Evolutionary conservation across 2,329 filamentous ascomycete genomes (phyloP).

Genomic region (Tetracladium maxilliforme): DNA sequence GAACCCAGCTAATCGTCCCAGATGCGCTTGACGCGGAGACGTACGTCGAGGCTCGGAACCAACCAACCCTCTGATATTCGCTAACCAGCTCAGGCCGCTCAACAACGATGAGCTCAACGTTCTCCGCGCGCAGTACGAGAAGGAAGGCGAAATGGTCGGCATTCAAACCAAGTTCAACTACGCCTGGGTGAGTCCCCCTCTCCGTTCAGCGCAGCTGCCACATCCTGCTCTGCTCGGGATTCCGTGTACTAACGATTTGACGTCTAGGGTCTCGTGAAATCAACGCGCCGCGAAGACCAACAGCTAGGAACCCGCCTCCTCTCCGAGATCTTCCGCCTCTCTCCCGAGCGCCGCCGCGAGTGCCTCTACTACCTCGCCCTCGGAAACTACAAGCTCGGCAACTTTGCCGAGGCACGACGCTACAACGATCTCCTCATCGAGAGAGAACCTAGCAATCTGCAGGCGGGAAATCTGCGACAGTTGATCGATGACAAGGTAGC

Average conservation of each 20-base stretch:
- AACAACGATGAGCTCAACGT: constrained; percentile 88
- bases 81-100: constrained; percentile 48
- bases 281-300: constrained; percentile 67
- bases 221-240: constrained; percentile 1
- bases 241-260: not conserved
- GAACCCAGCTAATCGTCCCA: constrained; percentile 33
- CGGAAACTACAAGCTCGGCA: constrained; percentile 95
- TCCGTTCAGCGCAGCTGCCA: constrained; percentile 1
- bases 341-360: constrained; percentile 86
- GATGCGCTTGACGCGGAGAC: constrained; percentile 97
- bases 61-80: not conserved
- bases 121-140: constrained; percentile 86
- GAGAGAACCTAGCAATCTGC: constrained; percentile 80
- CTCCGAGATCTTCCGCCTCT: constrained; percentile 89
- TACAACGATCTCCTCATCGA: constrained; percentile 92
- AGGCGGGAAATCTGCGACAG: constrained; percentile 71
- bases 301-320: constrained; percentile 89
- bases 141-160: constrained; percentile 92
- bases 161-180: constrained; percentile 99
- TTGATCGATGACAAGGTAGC: constrained; percentile 94
- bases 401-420: constrained; percentile 85
- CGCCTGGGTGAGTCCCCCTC: constrained; percentile 60
- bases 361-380: constrained; percentile 97
- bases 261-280: constrained; percentile 82
- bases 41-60: constrained; percentile 26